A percentile compares a stretch with the other conserved stretches of the same genome.
These are phyloP conservation scores for Metschnikowia hibisci DNA, from an alignment of 805 yeast genomes.

Conservation along the genomic window DNA sequence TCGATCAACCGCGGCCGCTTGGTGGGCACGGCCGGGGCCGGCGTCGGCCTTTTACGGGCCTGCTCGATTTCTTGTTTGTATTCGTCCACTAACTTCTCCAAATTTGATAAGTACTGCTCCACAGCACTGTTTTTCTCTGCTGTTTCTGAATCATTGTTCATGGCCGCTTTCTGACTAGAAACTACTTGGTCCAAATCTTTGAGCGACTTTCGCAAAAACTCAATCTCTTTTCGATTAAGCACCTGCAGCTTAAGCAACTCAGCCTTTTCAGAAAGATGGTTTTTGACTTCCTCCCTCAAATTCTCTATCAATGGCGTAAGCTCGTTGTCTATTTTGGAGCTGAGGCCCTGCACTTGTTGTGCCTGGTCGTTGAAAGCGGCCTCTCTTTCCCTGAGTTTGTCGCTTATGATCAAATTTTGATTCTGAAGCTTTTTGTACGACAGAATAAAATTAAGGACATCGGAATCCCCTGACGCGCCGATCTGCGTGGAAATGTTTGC, in stretches of 20 bases:
- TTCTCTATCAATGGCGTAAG: constrained; percentile 13
- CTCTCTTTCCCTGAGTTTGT: constrained; percentile 27
- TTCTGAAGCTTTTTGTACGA: constrained; percentile 34
- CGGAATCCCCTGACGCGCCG: constrained; percentile 11
- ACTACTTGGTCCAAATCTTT: constrained; percentile 41
- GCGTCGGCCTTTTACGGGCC: constrained; percentile 31
- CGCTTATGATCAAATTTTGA: constrained; percentile 33
- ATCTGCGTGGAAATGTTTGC: constrained; percentile 35
- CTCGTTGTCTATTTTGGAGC: constrained; percentile 7
- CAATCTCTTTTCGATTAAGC: constrained; percentile 56
- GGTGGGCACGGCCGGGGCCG: constrained; percentile 16
- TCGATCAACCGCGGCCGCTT: constrained; percentile 27
- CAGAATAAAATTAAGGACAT: constrained; percentile 25
- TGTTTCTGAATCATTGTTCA: constrained; percentile 10
- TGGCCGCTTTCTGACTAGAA: constrained; percentile 1
- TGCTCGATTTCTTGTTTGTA: constrained; percentile 50
- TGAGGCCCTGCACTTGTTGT: constrained; percentile 6
- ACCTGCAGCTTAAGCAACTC: constrained; percentile 49
- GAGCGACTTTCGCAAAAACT: constrained; percentile 52
- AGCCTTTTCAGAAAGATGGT: constrained; percentile 15
- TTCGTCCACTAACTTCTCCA: constrained; percentile 50
- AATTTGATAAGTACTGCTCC: constrained; percentile 34
- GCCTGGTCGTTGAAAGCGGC: constrained; percentile 17
- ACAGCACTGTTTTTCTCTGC: constrained; percentile 26
- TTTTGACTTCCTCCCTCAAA: constrained; percentile 12